Evolutionary conservation across 805 yeast genomes (phyloP).

Genomic region (Candida schatavii): DNA sequence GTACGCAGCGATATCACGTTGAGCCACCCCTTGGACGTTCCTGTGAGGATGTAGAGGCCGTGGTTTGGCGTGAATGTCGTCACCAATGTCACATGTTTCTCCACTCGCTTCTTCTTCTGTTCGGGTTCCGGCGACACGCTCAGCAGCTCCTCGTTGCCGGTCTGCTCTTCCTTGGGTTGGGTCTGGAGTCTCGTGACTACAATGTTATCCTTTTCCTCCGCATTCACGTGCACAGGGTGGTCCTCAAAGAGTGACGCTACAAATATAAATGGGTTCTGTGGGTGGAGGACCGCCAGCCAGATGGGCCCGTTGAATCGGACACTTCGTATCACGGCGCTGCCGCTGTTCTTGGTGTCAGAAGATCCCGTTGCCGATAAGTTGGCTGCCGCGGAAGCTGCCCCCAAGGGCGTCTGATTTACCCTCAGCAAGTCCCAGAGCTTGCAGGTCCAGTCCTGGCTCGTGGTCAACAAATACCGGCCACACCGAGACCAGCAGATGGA

Average conservation of each 20-base stretch:
- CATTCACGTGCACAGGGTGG: slow-evolving; percentile 51
- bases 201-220: slow-evolving; percentile 18
- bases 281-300: slow-evolving; percentile 65
- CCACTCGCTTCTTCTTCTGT: slow-evolving; percentile 11
- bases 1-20: slow-evolving; percentile 41
- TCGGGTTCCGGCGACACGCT: slow-evolving; percentile 3
- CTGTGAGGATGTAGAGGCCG: slow-evolving; percentile 61
- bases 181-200: slow-evolving; percentile 17
- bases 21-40: slow-evolving; percentile 79
- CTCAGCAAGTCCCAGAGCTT: slow-evolving; percentile 72
- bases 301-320: slow-evolving; percentile 65
- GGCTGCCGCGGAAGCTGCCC: neutral
- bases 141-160: slow-evolving; percentile 13
- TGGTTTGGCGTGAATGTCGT: slow-evolving; percentile 46
- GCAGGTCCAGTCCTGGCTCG: slow-evolving; percentile 80
- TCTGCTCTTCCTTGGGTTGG: slow-evolving; percentile 14
- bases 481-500: slow-evolving; percentile 72
- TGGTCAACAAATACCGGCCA: slow-evolving; percentile 65
- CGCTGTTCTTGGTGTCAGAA: too few relatives aligned
- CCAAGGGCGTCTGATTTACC: slow-evolving; percentile 16
- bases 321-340: slow-evolving; percentile 36
- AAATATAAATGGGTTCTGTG: slow-evolving; percentile 44
- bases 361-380: slow-evolving; percentile 15
- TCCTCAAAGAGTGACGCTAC: slow-evolving; percentile 68
- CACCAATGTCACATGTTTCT: slow-evolving; percentile 47